Conservation (phyloP, 768 basidiomycete genomes). For the Leucocoprinus leucothites region DNA sequence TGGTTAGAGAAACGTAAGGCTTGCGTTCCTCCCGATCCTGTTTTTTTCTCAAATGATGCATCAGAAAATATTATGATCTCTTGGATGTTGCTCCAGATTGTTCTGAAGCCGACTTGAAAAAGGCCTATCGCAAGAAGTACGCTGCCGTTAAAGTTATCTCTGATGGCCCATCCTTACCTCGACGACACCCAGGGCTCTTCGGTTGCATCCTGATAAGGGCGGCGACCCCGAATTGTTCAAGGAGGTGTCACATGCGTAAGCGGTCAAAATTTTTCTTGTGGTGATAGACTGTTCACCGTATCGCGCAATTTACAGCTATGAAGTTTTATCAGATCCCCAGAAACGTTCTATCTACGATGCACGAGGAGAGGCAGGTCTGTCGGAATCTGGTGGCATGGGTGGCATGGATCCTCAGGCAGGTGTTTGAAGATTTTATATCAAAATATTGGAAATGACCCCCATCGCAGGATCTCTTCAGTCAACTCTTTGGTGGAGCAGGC, state of each 20-base stretch:
- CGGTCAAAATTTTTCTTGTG: slow-evolving; percentile 17
- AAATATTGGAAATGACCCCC: slow-evolving; percentile 11
- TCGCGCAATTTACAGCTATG: slow-evolving; percentile 55
- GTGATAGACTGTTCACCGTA: not conserved
- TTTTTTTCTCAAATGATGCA: slow-evolving; percentile 13
- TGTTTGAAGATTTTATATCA: slow-evolving; percentile 1
- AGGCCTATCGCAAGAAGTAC: slow-evolving; percentile 93
- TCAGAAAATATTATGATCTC: slow-evolving; percentile 89
- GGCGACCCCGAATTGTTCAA: slow-evolving; percentile 98
- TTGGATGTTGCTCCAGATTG: slow-evolving; percentile 81
- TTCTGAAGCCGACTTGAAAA: slow-evolving; percentile 85
- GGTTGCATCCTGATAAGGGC: slow-evolving; percentile 90
- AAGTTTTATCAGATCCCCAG: slow-evolving; percentile 86
- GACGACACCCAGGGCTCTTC: slow-evolving; percentile 57
- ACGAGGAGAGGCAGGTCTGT: slow-evolving; percentile 88
- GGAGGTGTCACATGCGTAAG: slow-evolving; percentile 93
- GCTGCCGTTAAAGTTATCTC: slow-evolving; percentile 12
- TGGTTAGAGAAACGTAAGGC: slow-evolving; percentile 72
- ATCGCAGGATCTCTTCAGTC: slow-evolving; percentile 88
- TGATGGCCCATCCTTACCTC: not conserved
- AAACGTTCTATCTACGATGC: slow-evolving; percentile 83
- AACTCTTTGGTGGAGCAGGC: slow-evolving; percentile 88
- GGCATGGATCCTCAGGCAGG: slow-evolving; percentile 94
- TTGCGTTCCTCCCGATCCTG: not conserved
- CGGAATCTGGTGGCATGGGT: slow-evolving; percentile 84